Evolutionary conservation across 2,329 filamentous ascomycete species (phyloP).

Genomic region (Beauveria sp.): DNA sequence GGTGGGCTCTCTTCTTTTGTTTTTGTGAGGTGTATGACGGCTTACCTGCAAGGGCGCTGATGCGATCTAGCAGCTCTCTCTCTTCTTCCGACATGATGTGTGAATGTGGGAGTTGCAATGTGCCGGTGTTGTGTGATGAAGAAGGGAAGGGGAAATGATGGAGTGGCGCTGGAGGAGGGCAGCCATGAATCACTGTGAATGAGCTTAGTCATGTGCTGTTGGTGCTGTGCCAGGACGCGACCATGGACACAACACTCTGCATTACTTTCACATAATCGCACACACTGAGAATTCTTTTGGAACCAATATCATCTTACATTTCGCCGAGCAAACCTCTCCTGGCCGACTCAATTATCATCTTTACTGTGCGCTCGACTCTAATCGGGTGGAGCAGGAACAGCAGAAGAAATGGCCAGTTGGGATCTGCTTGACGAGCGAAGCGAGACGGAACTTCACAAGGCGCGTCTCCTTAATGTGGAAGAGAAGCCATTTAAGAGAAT

Average conservation of each 20-base stretch:
- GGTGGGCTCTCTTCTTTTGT: constrained; percentile 6
- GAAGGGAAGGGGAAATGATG: background rate
- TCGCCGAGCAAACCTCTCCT: too few species aligned
- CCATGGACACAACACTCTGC: background rate
- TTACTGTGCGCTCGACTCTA: too few species aligned
- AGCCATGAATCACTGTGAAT: background rate
- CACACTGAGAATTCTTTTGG: too few species aligned
- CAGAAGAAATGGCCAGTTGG: constrained; percentile 41
- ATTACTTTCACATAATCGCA: too few species aligned
- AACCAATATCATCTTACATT: too few species aligned
- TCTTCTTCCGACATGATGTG: constrained; percentile 40
- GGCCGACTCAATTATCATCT: background rate
- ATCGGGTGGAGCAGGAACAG: background rate
- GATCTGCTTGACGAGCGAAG: constrained; percentile 65
- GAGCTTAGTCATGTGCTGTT: constrained; percentile 4
- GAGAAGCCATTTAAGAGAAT: constrained; percentile 88
- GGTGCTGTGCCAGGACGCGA: background rate
- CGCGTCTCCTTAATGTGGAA: constrained; percentile 80
- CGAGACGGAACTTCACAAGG: constrained; percentile 80
- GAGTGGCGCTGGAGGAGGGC: background rate
- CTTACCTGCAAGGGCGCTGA: constrained; percentile 44
- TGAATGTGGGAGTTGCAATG: background rate
- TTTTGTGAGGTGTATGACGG: background rate
- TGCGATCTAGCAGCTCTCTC: constrained; percentile 45
- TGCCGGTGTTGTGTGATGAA: background rate